Evolutionary conservation across 345 rosid species (phyloP), one percentile per base, ranked within the genome.

Genomic region (Acer yangbiense): DNA sequence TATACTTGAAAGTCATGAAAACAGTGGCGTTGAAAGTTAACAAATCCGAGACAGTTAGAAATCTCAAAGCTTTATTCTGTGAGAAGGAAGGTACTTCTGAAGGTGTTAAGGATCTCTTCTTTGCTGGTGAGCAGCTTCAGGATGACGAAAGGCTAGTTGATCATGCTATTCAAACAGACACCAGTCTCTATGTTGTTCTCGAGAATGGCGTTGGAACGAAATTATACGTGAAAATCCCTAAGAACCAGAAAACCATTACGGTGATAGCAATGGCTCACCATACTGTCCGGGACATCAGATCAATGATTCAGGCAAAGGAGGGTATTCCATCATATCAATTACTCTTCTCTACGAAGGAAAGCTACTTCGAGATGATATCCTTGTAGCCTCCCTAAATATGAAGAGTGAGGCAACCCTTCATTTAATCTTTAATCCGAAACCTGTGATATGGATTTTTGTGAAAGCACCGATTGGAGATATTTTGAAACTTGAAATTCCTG

Each of bases 1-100:
- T 85, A 11, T 82, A 71, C 73, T 69, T 84, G 76, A 77, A 79
- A 41, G 54, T 86, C 74, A 76, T 52, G 68, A 86, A 87, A 74
- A 83, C 82, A 12, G 58, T 69, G 20, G 72, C 77, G 69, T 5
- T 79, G 4, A 78, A 57, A 69, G 65, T 79, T 25, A 72, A n/a
- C 25, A 74, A 52, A 55, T 41, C 68, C 46, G 79, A 77, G 58
- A 84, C 83, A 13, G 69, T 80, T 50, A 23, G 64, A 62, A 63
- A 66, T 72, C 52, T 88, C 8, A 85, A 88, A 74, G 76, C 76
- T 29, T 48, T 69, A 43, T 20, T 88, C 6, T 27, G 20, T 54
- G 82, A 80, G 71, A 71, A 65, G 69, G 86, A 75, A 75, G 82
- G 83, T 9, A 69, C 79, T 52, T 16, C 58, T 52, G 75, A 79